phyloP scores from a whole-genome alignment of 768 basidiomycete genomes.

The Cytidiella melzeri region DNA sequence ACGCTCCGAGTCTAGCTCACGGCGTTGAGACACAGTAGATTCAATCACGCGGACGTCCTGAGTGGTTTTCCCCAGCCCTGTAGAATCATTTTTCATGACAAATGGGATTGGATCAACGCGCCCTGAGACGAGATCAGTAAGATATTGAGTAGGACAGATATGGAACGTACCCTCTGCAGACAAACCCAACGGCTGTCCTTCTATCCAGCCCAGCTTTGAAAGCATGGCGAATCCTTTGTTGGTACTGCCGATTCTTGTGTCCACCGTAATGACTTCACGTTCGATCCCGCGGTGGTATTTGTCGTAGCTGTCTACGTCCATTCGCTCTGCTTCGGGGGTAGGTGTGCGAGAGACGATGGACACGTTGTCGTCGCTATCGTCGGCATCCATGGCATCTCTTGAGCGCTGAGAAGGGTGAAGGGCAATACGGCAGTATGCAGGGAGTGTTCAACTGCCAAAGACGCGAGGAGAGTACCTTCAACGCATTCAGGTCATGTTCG shows the following conservation, averaged over 20 bases:
- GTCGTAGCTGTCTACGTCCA: constrained; percentile 62
- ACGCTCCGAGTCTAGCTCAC: constrained; percentile 75
- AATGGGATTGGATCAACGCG: constrained; percentile 83
- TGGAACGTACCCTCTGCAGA: constrained; percentile 59
- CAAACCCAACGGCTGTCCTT: constrained; percentile 71
- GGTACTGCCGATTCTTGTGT: constrained; percentile 70
- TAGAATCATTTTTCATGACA: constrained; percentile 68
- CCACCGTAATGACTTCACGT: constrained; percentile 70
- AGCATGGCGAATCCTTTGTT: constrained; percentile 82
- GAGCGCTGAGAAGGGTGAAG: constrained; percentile 53
- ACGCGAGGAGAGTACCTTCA: constrained; percentile 69
- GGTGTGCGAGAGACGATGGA: constrained; percentile 73
- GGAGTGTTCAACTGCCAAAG: constrained; percentile 34
- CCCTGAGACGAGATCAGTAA: constrained; percentile 35
- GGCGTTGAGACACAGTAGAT: constrained; percentile 76
- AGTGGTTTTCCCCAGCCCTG: constrained; percentile 71
- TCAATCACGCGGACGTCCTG: constrained; percentile 84
- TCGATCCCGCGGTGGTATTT: constrained; percentile 46
- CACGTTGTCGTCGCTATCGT: constrained; percentile 59
- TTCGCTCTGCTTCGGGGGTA: constrained; percentile 43
- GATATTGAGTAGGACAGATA: neutral
- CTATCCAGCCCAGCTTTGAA: constrained; percentile 76
- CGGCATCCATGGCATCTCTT: constrained; percentile 31
- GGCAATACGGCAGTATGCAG: constrained; percentile 50
- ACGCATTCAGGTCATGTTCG: constrained; percentile 13